Evolutionary conservation across 2,329 filamentous ascomycete genomes (phyloP).

Genomic region (Ceratocystis diversiconidia): DNA sequence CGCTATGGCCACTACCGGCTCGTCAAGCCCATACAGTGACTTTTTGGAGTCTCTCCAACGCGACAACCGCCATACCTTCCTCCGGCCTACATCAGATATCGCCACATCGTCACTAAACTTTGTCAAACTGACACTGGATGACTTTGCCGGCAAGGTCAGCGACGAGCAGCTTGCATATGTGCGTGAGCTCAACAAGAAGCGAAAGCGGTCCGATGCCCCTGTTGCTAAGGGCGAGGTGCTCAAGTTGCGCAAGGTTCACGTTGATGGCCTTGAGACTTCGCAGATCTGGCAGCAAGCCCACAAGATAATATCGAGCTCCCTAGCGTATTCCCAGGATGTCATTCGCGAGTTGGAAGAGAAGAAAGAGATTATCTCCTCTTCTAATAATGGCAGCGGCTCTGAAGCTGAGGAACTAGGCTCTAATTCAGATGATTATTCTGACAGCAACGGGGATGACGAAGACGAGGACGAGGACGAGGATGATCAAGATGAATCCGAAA

Average conservation of each 20-base stretch:
- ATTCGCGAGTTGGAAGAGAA: conserved; percentile 37
- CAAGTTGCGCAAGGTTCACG: conserved; percentile 68
- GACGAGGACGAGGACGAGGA: conserved; percentile 23
- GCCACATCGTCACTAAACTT: conserved; percentile 56
- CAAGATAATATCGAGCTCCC: conserved; percentile 53
- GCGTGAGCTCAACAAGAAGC: conserved; percentile 56
- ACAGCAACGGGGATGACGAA: conserved; percentile 27
- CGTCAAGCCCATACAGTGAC: conserved; percentile 29
- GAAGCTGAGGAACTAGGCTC: conserved; percentile 24
- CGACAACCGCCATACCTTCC: conserved; percentile 54
- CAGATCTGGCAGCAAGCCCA: conserved; percentile 93
- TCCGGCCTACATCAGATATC: conserved; percentile 56
- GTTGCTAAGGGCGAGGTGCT: conserved; percentile 40
- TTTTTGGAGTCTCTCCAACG: conserved; percentile 44
- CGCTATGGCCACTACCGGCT: conserved; percentile 23
- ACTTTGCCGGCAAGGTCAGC: conserved; percentile 58
- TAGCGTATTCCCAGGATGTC: conserved; percentile 35
- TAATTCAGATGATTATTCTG: conserved; percentile 25
- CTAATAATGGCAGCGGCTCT: conserved; percentile 22
- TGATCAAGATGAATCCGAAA: conserved; percentile 19
- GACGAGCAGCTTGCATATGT: conserved; percentile 56
- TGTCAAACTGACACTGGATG: conserved; percentile 68
- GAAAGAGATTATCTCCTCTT: conserved; percentile 30
- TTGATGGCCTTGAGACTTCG: conserved; percentile 71
- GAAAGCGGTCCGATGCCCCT: conserved; percentile 48